Conservation (phyloP, 257 asterid genomes). For the Capsicum pubescens region DNA sequence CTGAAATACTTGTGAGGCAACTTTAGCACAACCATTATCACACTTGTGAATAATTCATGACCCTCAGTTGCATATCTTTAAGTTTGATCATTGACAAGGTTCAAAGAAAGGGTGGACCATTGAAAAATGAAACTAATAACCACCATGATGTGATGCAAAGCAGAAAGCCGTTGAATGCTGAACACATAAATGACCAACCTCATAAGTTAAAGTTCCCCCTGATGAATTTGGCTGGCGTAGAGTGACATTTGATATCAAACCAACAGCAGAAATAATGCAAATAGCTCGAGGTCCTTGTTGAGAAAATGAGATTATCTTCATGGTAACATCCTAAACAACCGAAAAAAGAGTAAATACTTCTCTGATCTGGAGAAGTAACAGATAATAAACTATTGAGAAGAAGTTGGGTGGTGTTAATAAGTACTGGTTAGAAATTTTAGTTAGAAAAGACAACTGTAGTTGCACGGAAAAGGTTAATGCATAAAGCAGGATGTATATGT, state of each 20-base stretch:
- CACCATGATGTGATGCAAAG: neutral
- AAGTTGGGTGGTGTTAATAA: neutral
- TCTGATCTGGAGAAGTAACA: neutral
- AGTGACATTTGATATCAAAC: slow-evolving; percentile 74
- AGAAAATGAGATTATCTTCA: slow-evolving; percentile 68
- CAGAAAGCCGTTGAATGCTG: neutral
- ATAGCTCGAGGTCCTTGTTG: slow-evolving; percentile 86
- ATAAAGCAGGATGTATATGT: neutral
- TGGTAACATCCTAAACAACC: slow-evolving; percentile 64
- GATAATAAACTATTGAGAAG: neutral
- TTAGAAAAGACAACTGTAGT: neutral
- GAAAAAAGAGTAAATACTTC: neutral
- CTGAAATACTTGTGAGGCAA: neutral
- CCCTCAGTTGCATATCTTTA: neutral
- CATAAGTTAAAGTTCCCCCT: slow-evolving; percentile 80
- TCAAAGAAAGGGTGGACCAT: neutral
- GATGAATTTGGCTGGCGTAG: slow-evolving; percentile 76
- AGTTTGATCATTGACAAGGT: neutral
- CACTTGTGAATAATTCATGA: neutral
- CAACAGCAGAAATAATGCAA: slow-evolving; percentile 79
- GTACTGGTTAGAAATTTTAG: neutral
- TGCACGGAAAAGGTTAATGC: neutral
- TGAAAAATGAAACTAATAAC: neutral
- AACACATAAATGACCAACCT: slow-evolving; percentile 43
- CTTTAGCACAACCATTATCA: neutral